phyloP scores from a whole-genome alignment of 495 filamentous ascomycete species.

The Aspergillus diversus region DNA sequence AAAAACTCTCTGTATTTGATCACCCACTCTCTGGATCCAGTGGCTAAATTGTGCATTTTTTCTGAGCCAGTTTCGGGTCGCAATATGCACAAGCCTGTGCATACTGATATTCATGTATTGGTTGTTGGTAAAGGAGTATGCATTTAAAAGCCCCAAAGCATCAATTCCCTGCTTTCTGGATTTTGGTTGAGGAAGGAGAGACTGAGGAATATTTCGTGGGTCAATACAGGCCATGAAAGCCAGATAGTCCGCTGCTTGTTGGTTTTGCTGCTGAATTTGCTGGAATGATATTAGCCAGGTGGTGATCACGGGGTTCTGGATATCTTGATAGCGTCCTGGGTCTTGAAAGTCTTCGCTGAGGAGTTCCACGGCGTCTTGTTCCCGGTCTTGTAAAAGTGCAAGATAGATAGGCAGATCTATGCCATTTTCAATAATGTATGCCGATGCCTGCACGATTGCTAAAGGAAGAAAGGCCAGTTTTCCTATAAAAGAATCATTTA shows the following conservation, averaged over 20 bases:
- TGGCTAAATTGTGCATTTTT: slow-evolving; percentile 15
- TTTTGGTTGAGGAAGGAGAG: slow-evolving; percentile 27
- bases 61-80: slow-evolving; percentile 36
- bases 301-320: slow-evolving; percentile 42
- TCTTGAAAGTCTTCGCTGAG: slow-evolving; percentile 46
- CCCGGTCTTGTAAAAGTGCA: slow-evolving; percentile 19
- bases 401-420: slow-evolving; percentile 29
- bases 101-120: slow-evolving; percentile 23
- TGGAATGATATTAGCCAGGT: slow-evolving; percentile 56
- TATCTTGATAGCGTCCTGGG: slow-evolving; percentile 35
- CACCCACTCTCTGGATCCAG: slow-evolving; percentile 21
- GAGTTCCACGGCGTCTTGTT: slow-evolving; percentile 37
- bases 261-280: slow-evolving; percentile 37
- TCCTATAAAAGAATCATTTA: too few species aligned
- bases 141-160: slow-evolving; percentile 10
- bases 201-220: slow-evolving; percentile 39
- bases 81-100: slow-evolving; percentile 44
- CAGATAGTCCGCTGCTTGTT: slow-evolving; percentile 46
- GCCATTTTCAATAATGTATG: slow-evolving; percentile 49
- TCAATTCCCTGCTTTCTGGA: neutral
- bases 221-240: slow-evolving; percentile 48
- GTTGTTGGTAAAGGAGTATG: slow-evolving; percentile 24
- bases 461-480: slow-evolving; percentile 39
- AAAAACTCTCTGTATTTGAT: slow-evolving; percentile 26
- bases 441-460: slow-evolving; percentile 51